Conservation (phyloP, 2,329 filamentous ascomycete species). For the Fusarium sp. region DNA sequence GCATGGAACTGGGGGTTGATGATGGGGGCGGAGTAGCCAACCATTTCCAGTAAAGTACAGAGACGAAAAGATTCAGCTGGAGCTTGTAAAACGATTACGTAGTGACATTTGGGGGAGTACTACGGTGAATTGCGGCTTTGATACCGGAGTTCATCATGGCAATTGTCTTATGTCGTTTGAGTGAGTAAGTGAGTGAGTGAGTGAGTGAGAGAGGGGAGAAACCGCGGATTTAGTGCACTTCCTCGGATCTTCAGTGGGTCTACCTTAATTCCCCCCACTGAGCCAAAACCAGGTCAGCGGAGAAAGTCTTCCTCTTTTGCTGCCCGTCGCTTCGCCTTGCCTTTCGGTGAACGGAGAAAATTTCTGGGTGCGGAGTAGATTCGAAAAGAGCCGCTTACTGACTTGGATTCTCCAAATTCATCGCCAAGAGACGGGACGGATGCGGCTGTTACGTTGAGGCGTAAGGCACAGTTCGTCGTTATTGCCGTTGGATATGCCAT, state of each 20-base stretch:
- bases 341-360: neutral
- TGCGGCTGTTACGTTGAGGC: neutral
- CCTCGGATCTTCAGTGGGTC: neutral
- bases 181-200: too few relatives aligned
- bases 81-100: neutral
- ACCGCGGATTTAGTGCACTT: neutral
- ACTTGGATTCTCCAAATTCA: slow-evolving; percentile 6
- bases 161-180: neutral
- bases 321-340: neutral
- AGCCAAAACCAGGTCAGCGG: neutral
- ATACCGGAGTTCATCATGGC: neutral
- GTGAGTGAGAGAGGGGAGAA: neutral
- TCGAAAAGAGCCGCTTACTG: neutral
- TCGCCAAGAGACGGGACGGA: slow-evolving; percentile 12
- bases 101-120: neutral
- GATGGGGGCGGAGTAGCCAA: slow-evolving; percentile 16
- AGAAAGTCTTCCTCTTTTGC: neutral
- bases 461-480: neutral
- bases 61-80: neutral
- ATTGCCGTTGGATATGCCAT: too few relatives aligned
- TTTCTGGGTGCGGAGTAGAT: neutral
- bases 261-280: neutral
- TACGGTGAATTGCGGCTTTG: neutral
- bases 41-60: neutral
- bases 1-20: too few relatives aligned